These are phyloP conservation scores for Cicer pinnatifidum DNA, from an alignment of 306 rosid genomes.

Conservation along the genomic window DNA sequence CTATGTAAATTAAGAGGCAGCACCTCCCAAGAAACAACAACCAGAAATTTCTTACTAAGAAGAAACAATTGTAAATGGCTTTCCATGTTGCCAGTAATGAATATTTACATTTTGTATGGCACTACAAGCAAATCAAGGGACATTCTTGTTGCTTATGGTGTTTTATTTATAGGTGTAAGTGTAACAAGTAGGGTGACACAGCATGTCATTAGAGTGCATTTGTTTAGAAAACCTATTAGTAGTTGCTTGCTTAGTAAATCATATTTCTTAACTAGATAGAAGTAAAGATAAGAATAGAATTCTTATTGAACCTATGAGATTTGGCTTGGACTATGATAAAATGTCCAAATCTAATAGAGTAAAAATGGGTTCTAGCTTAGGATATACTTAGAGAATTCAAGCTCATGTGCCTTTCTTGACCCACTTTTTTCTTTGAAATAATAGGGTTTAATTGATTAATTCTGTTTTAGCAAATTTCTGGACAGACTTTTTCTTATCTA, in stretches of 20 bases:
- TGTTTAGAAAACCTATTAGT: neutral
- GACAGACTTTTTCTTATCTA: conserved; percentile 9
- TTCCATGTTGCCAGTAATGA: too few species aligned
- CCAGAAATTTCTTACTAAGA: too few species aligned
- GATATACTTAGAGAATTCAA: conserved; percentile 2
- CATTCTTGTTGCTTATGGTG: too few species aligned
- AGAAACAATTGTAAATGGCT: too few species aligned
- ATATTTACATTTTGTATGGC: too few species aligned
- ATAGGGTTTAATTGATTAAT: neutral
- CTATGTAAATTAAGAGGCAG: too few species aligned
- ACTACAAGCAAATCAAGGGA: too few species aligned
- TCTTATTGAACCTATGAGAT: neutral
- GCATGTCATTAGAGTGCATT: conserved; percentile 2
- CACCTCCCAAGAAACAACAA: too few species aligned
- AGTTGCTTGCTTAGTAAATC: neutral
- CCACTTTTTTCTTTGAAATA: neutral
- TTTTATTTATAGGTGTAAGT: too few species aligned
- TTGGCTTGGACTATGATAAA: conserved; percentile 2
- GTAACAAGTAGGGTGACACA: too few species aligned
- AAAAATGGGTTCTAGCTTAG: conserved; percentile 8
- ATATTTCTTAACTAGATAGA: neutral
- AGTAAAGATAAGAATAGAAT: conserved; percentile 1
- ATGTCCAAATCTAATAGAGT: neutral
- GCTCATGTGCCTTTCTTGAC: conserved; percentile 15
- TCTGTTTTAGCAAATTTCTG: conserved; percentile 12